These are phyloP conservation scores for Kazachstania bromeliacearum DNA, from an alignment of 805 yeast species.

Conservation along the genomic window DNA sequence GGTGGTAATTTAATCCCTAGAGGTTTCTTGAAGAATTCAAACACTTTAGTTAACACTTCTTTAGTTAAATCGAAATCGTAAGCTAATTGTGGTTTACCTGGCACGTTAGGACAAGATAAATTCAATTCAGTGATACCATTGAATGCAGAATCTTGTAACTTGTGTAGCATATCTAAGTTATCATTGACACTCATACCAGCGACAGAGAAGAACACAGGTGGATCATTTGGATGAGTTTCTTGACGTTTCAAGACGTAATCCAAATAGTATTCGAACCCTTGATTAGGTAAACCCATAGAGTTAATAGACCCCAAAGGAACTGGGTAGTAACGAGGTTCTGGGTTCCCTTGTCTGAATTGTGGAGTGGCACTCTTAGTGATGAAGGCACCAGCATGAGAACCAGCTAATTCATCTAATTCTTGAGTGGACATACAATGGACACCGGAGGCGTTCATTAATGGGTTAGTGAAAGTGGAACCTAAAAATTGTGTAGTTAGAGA, in stretches of 20 bases:
- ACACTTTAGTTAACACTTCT: slow-evolving; percentile 19
- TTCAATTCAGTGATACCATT: slow-evolving; percentile 24
- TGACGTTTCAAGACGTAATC: slow-evolving; percentile 19
- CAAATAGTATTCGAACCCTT: slow-evolving; percentile 25
- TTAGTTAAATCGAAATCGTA: slow-evolving; percentile 24
- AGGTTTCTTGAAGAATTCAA: slow-evolving; percentile 24
- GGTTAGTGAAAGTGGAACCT: slow-evolving; percentile 17
- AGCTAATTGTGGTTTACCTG: slow-evolving; percentile 29
- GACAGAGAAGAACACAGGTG: slow-evolving; percentile 21
- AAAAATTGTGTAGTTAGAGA: slow-evolving; percentile 16
- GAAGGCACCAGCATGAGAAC: slow-evolving; percentile 22
- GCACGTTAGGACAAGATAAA: slow-evolving; percentile 29
- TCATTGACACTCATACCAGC: slow-evolving; percentile 28
- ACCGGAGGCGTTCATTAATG: slow-evolving; percentile 29
- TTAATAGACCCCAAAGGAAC: slow-evolving; percentile 27
- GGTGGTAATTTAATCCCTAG: slow-evolving; percentile 28
- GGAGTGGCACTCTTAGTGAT: slow-evolving; percentile 27
- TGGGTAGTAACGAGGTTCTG: slow-evolving; percentile 25
- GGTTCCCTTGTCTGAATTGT: slow-evolving; percentile 22
- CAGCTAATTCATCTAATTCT: slow-evolving; percentile 21
- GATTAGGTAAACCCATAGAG: slow-evolving; percentile 28
- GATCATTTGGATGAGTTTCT: slow-evolving; percentile 8
- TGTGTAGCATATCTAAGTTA: slow-evolving; percentile 16
- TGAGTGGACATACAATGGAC: slow-evolving; percentile 25
- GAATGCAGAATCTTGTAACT: slow-evolving; percentile 21